Evolutionary conservation across 441 rosid species (phyloP).

Genomic region (Pelargonium myrrhifolium): DNA sequence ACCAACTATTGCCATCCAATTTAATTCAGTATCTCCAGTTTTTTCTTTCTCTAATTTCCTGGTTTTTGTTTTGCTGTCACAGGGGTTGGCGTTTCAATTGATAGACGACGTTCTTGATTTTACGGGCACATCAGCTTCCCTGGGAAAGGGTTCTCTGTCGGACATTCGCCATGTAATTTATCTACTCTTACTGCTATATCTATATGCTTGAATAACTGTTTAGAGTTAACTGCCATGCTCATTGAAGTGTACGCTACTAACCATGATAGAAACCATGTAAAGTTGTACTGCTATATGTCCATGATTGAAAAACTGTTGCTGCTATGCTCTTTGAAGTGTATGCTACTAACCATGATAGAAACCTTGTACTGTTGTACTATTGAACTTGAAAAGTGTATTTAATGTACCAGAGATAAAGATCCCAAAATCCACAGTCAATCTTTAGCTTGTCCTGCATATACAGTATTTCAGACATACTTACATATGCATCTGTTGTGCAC

Average conservation of each 20-base stretch:
- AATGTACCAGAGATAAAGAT: slow-evolving; percentile 1
- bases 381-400: too few relatives aligned
- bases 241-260: not conserved
- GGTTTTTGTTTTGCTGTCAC: slow-evolving; percentile 16
- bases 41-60: not conserved
- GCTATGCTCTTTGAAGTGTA: not conserved
- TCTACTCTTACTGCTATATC: slow-evolving; percentile 19
- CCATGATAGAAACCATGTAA: not conserved
- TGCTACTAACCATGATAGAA: not conserved
- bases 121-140: slow-evolving; percentile 86
- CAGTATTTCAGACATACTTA: not conserved
- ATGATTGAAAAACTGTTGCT: not conserved
- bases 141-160: slow-evolving; percentile 87
- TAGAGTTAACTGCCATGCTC: not conserved
- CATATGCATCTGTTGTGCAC: not conserved
- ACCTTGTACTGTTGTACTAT: not conserved
- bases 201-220: not conserved
- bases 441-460: too few relatives aligned
- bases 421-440: not conserved
- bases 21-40: not conserved
- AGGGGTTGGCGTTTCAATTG: slow-evolving; percentile 94
- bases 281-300: not conserved
- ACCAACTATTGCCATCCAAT: not conserved
- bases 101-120: slow-evolving; percentile 92
- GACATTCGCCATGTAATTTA: slow-evolving; percentile 69